Evolutionary conservation across 164 flowering plant species (phyloP), one percentile per base, ranked within the genome.

Genomic region (Taxillus chinensis): DNA sequence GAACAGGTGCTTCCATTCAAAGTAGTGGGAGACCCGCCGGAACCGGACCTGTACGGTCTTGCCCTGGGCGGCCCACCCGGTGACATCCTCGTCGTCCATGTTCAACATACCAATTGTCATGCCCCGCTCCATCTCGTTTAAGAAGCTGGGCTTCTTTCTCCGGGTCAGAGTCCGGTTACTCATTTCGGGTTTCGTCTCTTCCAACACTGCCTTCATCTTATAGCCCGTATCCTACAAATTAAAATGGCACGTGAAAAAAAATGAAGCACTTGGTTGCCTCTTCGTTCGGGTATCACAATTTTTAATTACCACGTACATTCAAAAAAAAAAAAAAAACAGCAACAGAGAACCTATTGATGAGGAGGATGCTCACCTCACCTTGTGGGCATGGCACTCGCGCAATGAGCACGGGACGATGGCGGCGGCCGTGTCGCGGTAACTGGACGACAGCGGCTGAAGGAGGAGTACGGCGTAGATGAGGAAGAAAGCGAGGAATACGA

Each of bases 281-380:
- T 27, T 27, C 27, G 27, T 27, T 27, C 27, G 27, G 27, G 27
- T 27, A 27, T 2, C 27, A 27, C 14, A 53, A 52, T 38, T 7
- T 37, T 7, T 13, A 37, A 2, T 14, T 12, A 3, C n/a, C 14
- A 27, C n/a, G n/a, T n/a, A n/a, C 46, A 50, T 5, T 11, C 39
- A 53, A 3, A 50, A 38, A 45, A 9, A 14, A 60, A 14, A 43
- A 0, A 27, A 7, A 49, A 38, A 14, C 7, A 43, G 27, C n/a
- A n/a, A n/a, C n/a, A 27, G 27, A 27, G 27, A 27, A 27, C 27
- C 27, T 27, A 27, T 27, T 27, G 39, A 6, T 27, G 39, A 6
- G 16, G n/a, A 60, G 55, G 17, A 11, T 48, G 78, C 95, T 89
- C 83, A 86, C 95, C 95, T 92, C 76, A 93, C 98, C 96, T 86